A percentile compares a stretch with the other conserved stretches of the same genome.
Evolutionary conservation across 805 yeast genomes (phyloP).

Genomic region (Lipomyces mesembrius): DNA sequence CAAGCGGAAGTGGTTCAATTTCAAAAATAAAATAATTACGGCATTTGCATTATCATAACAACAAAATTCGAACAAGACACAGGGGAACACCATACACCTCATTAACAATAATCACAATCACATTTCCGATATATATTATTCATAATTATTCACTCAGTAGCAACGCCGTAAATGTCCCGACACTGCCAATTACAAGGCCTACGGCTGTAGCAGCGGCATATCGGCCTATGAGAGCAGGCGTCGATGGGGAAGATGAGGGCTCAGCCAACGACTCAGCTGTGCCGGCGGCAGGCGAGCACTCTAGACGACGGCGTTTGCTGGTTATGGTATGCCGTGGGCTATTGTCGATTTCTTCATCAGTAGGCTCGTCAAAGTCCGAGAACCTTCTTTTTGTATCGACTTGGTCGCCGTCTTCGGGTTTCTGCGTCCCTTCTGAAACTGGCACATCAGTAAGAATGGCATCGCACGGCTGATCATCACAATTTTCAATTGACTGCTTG

Average conservation of each 20-base stretch:
- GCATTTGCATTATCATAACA: background rate
- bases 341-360: background rate
- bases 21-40: background rate
- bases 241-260: background rate
- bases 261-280: background rate
- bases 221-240: slow-evolving; percentile 5
- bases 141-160: slow-evolving; percentile 5
- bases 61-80: background rate
- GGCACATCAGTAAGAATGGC: background rate
- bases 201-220: slow-evolving; percentile 29
- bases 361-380: background rate
- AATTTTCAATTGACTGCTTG: background rate
- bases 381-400: background rate
- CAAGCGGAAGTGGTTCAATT: background rate
- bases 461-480: background rate
- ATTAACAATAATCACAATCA: background rate
- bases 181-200: slow-evolving; percentile 34
- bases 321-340: background rate
- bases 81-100: background rate
- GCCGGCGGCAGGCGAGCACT: background rate
- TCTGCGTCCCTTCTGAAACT: background rate
- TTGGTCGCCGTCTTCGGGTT: background rate
- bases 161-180: slow-evolving; percentile 37
- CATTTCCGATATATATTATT: background rate
- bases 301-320: slow-evolving; percentile 5